phyloP scores from a whole-genome alignment of 2,329 filamentous ascomycete genomes.

The Thielaviopsis euricoi region DNA sequence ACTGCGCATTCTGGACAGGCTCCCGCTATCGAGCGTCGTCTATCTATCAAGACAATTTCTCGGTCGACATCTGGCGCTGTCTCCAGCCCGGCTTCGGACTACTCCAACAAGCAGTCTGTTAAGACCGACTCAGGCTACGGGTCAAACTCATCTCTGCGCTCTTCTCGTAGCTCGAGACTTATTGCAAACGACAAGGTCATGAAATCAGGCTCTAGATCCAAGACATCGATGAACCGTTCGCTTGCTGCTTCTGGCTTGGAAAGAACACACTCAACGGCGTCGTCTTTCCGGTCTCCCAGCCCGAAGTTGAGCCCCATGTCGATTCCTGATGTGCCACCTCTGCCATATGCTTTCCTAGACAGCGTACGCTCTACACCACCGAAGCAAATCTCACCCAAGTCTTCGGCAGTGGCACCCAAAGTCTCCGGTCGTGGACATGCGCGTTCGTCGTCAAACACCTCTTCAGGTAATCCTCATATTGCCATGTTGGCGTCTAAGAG shows the following conservation, averaged over 20 bases:
- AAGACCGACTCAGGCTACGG: constrained; percentile 47
- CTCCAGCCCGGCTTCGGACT: constrained; percentile 28
- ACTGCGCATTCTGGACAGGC: constrained; percentile 23
- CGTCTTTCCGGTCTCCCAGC: not conserved
- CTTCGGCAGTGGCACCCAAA: not conserved
- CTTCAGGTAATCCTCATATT: not conserved
- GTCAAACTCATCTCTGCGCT: constrained; percentile 41
- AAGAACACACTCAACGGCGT: constrained; percentile 2
- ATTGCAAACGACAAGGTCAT: constrained; percentile 16
- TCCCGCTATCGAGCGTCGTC: not conserved
- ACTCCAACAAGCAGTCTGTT: constrained; percentile 26
- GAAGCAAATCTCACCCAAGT: not conserved
- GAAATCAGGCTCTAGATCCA: not conserved
- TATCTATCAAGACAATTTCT: constrained; percentile 10
- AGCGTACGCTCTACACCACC: not conserved
- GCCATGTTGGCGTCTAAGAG: not conserved
- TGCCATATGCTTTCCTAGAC: not conserved
- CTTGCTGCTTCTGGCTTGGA: constrained; percentile 7
- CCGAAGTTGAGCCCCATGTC: constrained; percentile 2
- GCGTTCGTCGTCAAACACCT: constrained; percentile 1
- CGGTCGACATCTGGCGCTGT: constrained; percentile 33
- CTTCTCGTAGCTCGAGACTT: constrained; percentile 24
- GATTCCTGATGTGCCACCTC: constrained; percentile 4
- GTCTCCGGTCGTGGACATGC: not conserved
- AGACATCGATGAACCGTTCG: not conserved